Evolutionary conservation across 1,284 basidiomycete genomes (phyloP).

Genomic region (Cystobasidium slooffiae): DNA sequence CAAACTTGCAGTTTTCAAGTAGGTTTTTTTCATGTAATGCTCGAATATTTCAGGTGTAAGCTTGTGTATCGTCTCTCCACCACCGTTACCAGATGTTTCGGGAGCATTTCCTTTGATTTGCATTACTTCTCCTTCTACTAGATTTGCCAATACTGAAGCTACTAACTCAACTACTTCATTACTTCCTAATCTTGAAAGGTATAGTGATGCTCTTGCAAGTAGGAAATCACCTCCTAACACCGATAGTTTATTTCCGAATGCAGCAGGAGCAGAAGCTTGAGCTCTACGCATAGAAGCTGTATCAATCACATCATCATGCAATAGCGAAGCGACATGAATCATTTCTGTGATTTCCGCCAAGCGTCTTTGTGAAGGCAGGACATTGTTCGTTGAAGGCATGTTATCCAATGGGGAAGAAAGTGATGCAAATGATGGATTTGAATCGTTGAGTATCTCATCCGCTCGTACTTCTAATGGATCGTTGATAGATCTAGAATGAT

Average conservation of each 20-base stretch:
- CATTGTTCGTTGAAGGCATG: slow-evolving; percentile 38
- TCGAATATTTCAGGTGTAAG: slow-evolving; percentile 69
- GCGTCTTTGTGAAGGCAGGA: slow-evolving; percentile 84
- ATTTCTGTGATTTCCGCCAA: slow-evolving; percentile 97
- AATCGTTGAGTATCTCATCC: slow-evolving; percentile 78
- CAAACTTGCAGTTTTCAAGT: slow-evolving; percentile 92
- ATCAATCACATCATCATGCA: slow-evolving; percentile 97
- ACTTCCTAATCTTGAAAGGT: slow-evolving; percentile 82
- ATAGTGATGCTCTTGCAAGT: slow-evolving; percentile 85
- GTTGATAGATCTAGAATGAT: slow-evolving; percentile 61
- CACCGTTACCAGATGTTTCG: not conserved
- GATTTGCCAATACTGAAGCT: slow-evolving; percentile 87
- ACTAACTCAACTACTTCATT: slow-evolving; percentile 91
- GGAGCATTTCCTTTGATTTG: slow-evolving; percentile 65
- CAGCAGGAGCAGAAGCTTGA: slow-evolving; percentile 78
- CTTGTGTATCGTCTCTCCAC: not conserved
- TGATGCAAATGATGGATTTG: slow-evolving; percentile 73
- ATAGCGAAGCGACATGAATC: slow-evolving; percentile 94
- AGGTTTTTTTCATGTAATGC: slow-evolving; percentile 89
- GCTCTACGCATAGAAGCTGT: slow-evolving; percentile 79
- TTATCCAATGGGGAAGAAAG: slow-evolving; percentile 48
- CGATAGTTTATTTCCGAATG: slow-evolving; percentile 93
- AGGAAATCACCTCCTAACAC: slow-evolving; percentile 96
- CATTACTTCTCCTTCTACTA: slow-evolving; percentile 95
- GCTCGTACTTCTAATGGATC: slow-evolving; percentile 63